These are phyloP conservation scores for Dillenia turbinata DNA, from an alignment of 164 flowering plant species.

Conservation along the genomic window DNA sequence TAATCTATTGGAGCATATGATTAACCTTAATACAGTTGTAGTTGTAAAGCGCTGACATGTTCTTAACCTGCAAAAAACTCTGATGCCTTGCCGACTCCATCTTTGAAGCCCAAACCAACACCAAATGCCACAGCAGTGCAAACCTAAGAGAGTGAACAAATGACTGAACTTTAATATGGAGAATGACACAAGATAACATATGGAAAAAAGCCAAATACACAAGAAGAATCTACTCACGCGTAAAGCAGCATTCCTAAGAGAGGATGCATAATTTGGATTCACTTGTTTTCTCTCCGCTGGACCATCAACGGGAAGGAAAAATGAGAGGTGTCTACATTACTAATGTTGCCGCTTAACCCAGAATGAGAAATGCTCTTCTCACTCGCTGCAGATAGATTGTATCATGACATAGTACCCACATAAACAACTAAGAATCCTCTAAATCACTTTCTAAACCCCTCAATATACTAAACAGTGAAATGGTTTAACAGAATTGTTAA, in stretches of 20 bases:
- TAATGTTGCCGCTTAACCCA: constrained; percentile 14
- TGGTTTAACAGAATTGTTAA: neutral
- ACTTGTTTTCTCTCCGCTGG: constrained; percentile 18
- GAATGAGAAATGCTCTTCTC: constrained; percentile 23
- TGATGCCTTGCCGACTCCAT: constrained; percentile 81
- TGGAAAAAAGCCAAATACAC: neutral
- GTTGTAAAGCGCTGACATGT: too few species aligned
- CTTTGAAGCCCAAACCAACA: constrained; percentile 73
- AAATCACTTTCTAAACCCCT: too few species aligned
- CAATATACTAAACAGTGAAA: too few species aligned
- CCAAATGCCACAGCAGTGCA: constrained; percentile 83
- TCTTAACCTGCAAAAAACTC: constrained; percentile 95
- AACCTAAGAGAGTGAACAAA: constrained; percentile 42
- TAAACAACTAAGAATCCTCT: constrained; percentile 17
- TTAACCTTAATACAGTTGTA: too few species aligned
- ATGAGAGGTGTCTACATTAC: constrained; percentile 12
- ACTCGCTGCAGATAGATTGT: constrained; percentile 39
- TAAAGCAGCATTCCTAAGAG: constrained; percentile 61
- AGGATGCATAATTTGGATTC: constrained; percentile 24
- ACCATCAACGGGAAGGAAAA: constrained; percentile 15
- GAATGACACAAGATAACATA: constrained; percentile 1
- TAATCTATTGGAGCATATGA: too few species aligned
- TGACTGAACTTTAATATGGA: constrained; percentile 8
- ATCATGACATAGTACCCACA: constrained; percentile 29
- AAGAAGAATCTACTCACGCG: constrained; percentile 45